phyloP scores from a whole-genome alignment of 306 rosid genomes.

The Prunus persica region Prunus_persica_NCBIv2 NC_034015.1:12588001-12588500 shows the following conservation, averaged over 20 bases:
- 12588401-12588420: slow-evolving; percentile 53
- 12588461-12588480: slow-evolving; percentile 56
- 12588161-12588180: background rate
- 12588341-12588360: slow-evolving; percentile 13
- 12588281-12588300: slow-evolving; percentile 65
- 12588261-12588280: slow-evolving; percentile 71
- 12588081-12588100: background rate
- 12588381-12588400: slow-evolving; percentile 3
- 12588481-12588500: slow-evolving; percentile 54
- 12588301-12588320: slow-evolving; percentile 85
- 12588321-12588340: slow-evolving; percentile 9
- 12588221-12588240: slow-evolving; percentile 84
- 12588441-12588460: slow-evolving; percentile 44
- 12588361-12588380: slow-evolving; percentile 17
- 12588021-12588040: background rate
- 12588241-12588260: slow-evolving; percentile 71
- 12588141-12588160: background rate
- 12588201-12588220: slow-evolving; percentile 73
- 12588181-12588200: slow-evolving; percentile 14
- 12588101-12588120: background rate
- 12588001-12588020: slow-evolving; percentile 18
- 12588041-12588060: slow-evolving; percentile 5
- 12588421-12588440: slow-evolving; percentile 74
- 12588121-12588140: background rate
- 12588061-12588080: slow-evolving; percentile 5